A percentile compares a stretch with the other conserved stretches of the same genome.
Evolutionary conservation across 2,329 filamentous ascomycete species (phyloP).

Genomic region (Ophiostoma angusticollis): DNA sequence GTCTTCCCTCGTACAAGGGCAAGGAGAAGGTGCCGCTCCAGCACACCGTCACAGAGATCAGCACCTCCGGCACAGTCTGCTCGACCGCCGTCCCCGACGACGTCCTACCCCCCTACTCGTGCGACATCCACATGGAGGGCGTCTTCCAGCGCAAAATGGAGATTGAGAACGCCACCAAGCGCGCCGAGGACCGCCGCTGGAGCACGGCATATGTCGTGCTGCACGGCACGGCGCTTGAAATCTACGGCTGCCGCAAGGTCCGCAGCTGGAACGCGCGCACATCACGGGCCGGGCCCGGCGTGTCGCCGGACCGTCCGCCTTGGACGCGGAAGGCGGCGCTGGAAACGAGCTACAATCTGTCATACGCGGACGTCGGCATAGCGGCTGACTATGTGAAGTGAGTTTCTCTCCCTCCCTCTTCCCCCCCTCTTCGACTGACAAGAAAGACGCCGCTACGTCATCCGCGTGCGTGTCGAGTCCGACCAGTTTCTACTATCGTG

Average conservation of each 20-base stretch:
- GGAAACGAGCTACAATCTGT: slow-evolving; percentile 55
- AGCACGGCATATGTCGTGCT: slow-evolving; percentile 48
- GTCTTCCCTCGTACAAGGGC: not conserved
- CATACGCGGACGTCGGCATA: slow-evolving; percentile 63
- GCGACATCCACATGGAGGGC: slow-evolving; percentile 40
- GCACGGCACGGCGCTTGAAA: slow-evolving; percentile 53
- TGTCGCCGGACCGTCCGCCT: slow-evolving; percentile 36
- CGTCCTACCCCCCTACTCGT: slow-evolving; percentile 42
- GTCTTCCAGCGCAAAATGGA: slow-evolving; percentile 54
- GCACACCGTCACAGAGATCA: not conserved
- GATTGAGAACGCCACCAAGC: slow-evolving; percentile 49
- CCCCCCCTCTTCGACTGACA: slow-evolving; percentile 8
- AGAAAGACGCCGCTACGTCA: slow-evolving; percentile 46
- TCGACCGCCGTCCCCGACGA: slow-evolving; percentile 23
- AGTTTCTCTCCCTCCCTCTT: slow-evolving; percentile 18
- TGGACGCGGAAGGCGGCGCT: slow-evolving; percentile 43
- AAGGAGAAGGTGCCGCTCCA: slow-evolving; percentile 6
- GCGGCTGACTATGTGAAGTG: slow-evolving; percentile 61
- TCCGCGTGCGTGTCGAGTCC: slow-evolving; percentile 59
- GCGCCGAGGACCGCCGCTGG: slow-evolving; percentile 52
- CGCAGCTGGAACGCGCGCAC: slow-evolving; percentile 34
- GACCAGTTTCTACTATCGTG: slow-evolving; percentile 63
- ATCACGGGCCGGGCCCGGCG: slow-evolving; percentile 33
- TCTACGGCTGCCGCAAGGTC: slow-evolving; percentile 51
- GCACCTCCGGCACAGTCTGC: not conserved